Conservation (phyloP, 2,329 filamentous ascomycete species). For the Fusarium sp. region DNA sequence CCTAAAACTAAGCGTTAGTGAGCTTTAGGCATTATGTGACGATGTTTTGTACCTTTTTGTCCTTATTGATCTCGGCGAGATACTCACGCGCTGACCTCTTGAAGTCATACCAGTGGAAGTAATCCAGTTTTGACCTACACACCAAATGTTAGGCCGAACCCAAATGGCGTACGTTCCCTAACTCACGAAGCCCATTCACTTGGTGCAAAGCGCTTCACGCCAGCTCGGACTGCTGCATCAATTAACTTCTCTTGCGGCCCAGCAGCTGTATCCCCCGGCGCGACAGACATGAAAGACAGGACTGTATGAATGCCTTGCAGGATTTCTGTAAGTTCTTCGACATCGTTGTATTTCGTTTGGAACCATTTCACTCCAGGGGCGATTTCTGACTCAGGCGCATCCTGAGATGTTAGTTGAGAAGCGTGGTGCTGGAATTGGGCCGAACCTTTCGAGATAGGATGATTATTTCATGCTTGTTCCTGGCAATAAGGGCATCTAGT, state of each 20-base stretch:
- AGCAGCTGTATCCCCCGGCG: slow-evolving; percentile 46
- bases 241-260: slow-evolving; percentile 58
- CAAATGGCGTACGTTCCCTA: too few species aligned
- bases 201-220: slow-evolving; percentile 71
- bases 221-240: slow-evolving; percentile 68
- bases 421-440: not conserved
- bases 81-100: slow-evolving; percentile 65
- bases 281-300: slow-evolving; percentile 62
- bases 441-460: slow-evolving; percentile 62
- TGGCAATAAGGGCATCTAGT: slow-evolving; percentile 61
- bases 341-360: slow-evolving; percentile 51
- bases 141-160: too few species aligned
- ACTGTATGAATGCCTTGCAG: slow-evolving; percentile 65
- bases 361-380: slow-evolving; percentile 20
- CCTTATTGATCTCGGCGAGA: slow-evolving; percentile 63
- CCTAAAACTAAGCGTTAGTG: slow-evolving; percentile 46
- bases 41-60: slow-evolving; percentile 52
- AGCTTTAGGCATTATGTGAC: fast-evolving
- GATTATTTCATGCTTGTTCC: slow-evolving; percentile 64
- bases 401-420: slow-evolving; percentile 8
- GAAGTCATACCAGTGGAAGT: slow-evolving; percentile 32
- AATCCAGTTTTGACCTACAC: slow-evolving; percentile 25
- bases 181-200: slow-evolving; percentile 66
- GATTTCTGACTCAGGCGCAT: slow-evolving; percentile 10
- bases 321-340: slow-evolving; percentile 49